Evolutionary conservation across 805 yeast genomes (phyloP).

Genomic region (Metschnikowia lachancei): DNA sequence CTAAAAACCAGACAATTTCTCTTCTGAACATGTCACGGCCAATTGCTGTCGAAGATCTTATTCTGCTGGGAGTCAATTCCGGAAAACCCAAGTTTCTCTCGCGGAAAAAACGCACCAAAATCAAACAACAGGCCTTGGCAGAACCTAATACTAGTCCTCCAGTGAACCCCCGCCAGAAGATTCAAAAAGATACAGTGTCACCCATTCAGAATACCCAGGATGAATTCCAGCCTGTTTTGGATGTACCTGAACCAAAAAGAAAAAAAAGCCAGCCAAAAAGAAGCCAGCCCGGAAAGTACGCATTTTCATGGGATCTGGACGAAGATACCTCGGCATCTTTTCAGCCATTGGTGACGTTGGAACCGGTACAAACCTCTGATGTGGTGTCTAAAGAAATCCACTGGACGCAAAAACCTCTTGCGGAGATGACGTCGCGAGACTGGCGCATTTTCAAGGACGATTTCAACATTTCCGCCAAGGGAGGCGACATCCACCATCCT

Average conservation of each 20-base stretch:
- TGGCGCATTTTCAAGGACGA: slow-evolving; percentile 89
- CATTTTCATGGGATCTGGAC: slow-evolving; percentile 64
- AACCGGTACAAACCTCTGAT: slow-evolving; percentile 15
- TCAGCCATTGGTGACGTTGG: slow-evolving; percentile 38
- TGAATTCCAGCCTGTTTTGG: not conserved
- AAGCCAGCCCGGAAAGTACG: slow-evolving; percentile 49
- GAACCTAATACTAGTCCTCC: not conserved
- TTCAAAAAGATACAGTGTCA: too few relatives aligned
- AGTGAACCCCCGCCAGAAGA: not conserved
- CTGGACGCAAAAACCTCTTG: slow-evolving; percentile 69
- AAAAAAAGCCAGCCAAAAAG: not conserved
- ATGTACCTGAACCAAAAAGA: slow-evolving; percentile 2
- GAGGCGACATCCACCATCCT: slow-evolving; percentile 50
- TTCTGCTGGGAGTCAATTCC: slow-evolving; percentile 7
- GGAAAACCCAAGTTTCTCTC: slow-evolving; percentile 18
- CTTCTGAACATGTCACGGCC: slow-evolving; percentile 18
- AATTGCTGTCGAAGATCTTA: slow-evolving; percentile 17
- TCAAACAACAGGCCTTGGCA: slow-evolving; percentile 1
- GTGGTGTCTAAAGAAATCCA: slow-evolving; percentile 30
- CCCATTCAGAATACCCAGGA: too few relatives aligned
- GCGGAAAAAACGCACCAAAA: slow-evolving; percentile 12
- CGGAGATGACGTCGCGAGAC: slow-evolving; percentile 74
- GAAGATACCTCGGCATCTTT: slow-evolving; percentile 61
- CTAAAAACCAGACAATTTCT: too few relatives aligned
- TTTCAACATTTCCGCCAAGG: slow-evolving; percentile 58